These are phyloP conservation scores for Iberis amara DNA, from an alignment of 441 rosid genomes.

Conservation along the genomic window DNA sequence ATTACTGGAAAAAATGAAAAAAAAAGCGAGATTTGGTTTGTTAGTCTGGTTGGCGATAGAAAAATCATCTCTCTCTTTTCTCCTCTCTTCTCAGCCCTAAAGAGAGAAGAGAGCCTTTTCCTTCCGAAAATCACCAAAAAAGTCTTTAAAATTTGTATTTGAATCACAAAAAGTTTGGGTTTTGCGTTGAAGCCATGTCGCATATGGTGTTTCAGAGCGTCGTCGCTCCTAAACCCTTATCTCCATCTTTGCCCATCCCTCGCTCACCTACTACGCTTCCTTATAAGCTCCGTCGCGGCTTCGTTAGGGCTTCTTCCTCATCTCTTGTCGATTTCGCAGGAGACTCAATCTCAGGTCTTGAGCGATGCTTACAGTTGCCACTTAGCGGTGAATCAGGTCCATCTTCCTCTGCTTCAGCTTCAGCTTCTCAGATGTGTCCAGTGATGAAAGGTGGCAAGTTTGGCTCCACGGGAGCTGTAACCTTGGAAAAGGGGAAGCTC, in stretches of 20 bases:
- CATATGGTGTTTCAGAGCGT: constrained; percentile 45
- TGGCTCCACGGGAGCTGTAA: constrained; percentile 75
- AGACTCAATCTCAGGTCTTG: constrained; percentile 40
- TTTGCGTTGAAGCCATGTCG: constrained; percentile 35
- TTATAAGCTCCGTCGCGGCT: constrained; percentile 23
- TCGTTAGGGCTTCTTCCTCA: constrained; percentile 38
- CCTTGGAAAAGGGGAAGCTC: constrained; percentile 85
- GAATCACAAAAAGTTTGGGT: constrained; percentile 7
- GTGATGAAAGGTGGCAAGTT: constrained; percentile 61
- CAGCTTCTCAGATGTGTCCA: constrained; percentile 40
- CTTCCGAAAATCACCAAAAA: constrained; percentile 5
- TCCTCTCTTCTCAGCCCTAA: neutral
- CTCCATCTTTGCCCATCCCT: constrained; percentile 26
- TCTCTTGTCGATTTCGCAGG: constrained; percentile 39
- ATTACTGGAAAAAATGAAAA: constrained; percentile 1
- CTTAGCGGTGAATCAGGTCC: constrained; percentile 32
- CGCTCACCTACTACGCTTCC: neutral
- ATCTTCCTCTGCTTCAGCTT: constrained; percentile 29
- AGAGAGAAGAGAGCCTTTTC: constrained; percentile 25
- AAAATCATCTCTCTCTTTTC: constrained; percentile 18
- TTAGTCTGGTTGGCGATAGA: constrained; percentile 31
- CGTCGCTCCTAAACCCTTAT: constrained; percentile 35
- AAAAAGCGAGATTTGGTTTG: constrained; percentile 25
- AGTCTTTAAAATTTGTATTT: neutral
- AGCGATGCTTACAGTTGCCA: constrained; percentile 49